These are phyloP conservation scores for Bolboschoenoplectus hybrid DNA, from an alignment of 202 grass and related monocot species.

Conservation along the genomic window DNA sequence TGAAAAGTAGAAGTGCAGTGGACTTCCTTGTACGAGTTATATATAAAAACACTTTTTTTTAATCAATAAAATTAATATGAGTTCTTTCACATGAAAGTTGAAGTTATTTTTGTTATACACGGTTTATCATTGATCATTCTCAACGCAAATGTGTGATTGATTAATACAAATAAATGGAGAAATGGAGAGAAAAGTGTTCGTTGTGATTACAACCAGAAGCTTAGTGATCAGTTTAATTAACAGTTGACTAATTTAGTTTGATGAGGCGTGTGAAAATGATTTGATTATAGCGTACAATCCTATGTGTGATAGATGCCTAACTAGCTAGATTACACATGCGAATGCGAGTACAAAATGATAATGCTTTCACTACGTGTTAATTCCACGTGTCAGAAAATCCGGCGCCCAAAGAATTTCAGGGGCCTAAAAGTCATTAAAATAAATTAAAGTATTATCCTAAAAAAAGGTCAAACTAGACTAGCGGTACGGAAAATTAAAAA, in stretches of 20 bases:
- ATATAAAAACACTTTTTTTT: no score
- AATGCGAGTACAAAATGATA: not conserved
- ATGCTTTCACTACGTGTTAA: not conserved
- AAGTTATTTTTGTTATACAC: no score
- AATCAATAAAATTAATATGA: no score
- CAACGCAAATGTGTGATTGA: not conserved
- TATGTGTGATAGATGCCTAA: not conserved
- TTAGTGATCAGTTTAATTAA: not conserved
- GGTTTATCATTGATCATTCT: not conserved
- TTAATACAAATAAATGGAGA: no score
- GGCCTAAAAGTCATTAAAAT: not conserved
- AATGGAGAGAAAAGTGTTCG: not conserved
- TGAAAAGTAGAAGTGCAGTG: no score
- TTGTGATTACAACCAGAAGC: not conserved
- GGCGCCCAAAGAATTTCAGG: not conserved
- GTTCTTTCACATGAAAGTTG: no score
- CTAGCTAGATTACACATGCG: not conserved
- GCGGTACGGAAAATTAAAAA: not conserved
- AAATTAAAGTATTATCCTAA: not conserved
- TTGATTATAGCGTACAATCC: slow-evolving; percentile 16
- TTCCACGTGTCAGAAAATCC: not conserved
- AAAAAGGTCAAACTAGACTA: not conserved
- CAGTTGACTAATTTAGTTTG: slow-evolving; percentile 23
- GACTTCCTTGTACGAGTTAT: no score
- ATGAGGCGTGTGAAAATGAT: slow-evolving; percentile 29